Evolutionary conservation across 2,329 filamentous ascomycete species (phyloP).

Genomic region (Diatrype stigma): DNA sequence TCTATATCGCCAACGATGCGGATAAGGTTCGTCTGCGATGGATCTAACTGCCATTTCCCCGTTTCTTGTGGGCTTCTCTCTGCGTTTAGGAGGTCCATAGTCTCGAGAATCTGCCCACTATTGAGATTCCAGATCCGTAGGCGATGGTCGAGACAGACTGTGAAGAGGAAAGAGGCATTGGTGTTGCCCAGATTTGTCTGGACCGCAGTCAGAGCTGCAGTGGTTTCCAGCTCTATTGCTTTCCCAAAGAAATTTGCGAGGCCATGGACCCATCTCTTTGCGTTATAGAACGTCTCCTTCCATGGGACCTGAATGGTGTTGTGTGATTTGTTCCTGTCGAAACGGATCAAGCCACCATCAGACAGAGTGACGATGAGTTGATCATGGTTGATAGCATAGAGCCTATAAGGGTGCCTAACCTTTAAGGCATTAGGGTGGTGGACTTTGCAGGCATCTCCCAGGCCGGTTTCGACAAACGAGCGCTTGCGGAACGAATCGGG

Average conservation of each 20-base stretch:
- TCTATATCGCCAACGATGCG: slow-evolving; percentile 60
- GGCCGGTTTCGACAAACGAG: slow-evolving; percentile 64
- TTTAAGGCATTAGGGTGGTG: slow-evolving; percentile 67
- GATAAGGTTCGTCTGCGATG: slow-evolving; percentile 72
- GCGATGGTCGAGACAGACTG: slow-evolving; percentile 83
- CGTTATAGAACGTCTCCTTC: slow-evolving; percentile 70
- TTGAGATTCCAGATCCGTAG: slow-evolving; percentile 85
- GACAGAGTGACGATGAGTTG: slow-evolving; percentile 77
- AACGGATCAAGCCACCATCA: slow-evolving; percentile 69
- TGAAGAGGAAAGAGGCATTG: slow-evolving; percentile 58
- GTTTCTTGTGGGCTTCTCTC: slow-evolving; percentile 62
- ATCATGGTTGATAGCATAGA: slow-evolving; percentile 69
- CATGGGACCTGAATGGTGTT: slow-evolving; percentile 48
- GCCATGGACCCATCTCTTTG: slow-evolving; percentile 67
- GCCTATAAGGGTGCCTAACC: slow-evolving; percentile 75
- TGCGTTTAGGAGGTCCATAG: slow-evolving; percentile 72
- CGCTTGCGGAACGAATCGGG: slow-evolving; percentile 76
- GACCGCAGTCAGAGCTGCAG: slow-evolving; percentile 61
- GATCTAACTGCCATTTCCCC: slow-evolving; percentile 73
- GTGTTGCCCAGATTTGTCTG: slow-evolving; percentile 48
- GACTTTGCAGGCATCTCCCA: slow-evolving; percentile 73
- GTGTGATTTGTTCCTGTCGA: slow-evolving; percentile 55
- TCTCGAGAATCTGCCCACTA: slow-evolving; percentile 72
- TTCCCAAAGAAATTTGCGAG: slow-evolving; percentile 62
- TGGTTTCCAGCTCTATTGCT: slow-evolving; percentile 60